Base-by-base conservation (phyloP, 2,329 filamentous ascomycete genomes). In the Tolypocladium nubicola region DNA sequence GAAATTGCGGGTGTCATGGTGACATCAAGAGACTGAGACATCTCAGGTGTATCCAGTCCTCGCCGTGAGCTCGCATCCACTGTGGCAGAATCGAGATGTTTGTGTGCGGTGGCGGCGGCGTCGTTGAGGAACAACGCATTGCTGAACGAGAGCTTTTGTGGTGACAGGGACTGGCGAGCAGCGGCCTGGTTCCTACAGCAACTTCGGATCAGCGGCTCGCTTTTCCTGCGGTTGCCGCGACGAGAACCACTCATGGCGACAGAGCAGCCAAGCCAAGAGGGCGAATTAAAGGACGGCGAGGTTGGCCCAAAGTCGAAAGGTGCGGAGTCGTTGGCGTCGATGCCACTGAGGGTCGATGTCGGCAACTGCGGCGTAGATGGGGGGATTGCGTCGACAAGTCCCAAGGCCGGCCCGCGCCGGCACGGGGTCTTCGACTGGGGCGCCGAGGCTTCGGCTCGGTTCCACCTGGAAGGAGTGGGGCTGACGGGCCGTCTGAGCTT, bases 121-220 rank as follows among this genome's bases (percentile, higher is more conserved):
- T 11, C 41, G n/a, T 33, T 26, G 30, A 55, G 52, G 39, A 49
- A 11, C 10, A 30, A 16, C n/a, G 49, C 47, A 21, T 55, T 52
- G 49, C 14, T 30, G 50, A 54, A 58, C n/a, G 47, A 30, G n/a
- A 65, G 53, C 57, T 68, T 70, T 8, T 59, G 62, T 1, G 69
- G 68, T 5, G 70, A 71, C 3, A 62, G 56, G 9, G 68, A 70
- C 19, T 61, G 62, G 23, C 68, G 67, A 21, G 66, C 67, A 2
- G 63, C 58, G 37, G 52, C 58, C 54, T 61, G 63, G 6, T 58
- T 57, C 54, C 64, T 62, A 4, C 64, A 56, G 45, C 56, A 60
- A 54, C 61, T 65, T 39, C 66, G 67, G n/a, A 69, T 52, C 26
- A 72, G 61, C 30, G 71, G 71, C 57, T 73, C 71, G 50, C 71